Evolutionary conservation across 1,139 yeast genomes (phyloP).

Genomic region (Debaryomyces nepalensis): DNA sequence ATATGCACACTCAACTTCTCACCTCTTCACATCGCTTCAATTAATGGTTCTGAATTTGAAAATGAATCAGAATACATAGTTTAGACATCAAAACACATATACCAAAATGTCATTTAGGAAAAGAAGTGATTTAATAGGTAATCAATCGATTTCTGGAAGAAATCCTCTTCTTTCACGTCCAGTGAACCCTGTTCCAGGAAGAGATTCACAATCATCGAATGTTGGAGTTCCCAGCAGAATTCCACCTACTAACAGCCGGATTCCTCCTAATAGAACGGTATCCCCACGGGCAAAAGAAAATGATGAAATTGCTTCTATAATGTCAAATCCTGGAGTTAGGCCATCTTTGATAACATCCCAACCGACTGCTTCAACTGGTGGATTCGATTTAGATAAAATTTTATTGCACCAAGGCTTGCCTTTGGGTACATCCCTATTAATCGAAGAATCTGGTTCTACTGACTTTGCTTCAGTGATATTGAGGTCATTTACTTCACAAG

Average conservation of each 20-base stretch:
- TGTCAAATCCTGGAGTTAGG: conserved; percentile 61
- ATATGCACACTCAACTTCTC: conserved; percentile 3
- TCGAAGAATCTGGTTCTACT: conserved; percentile 88
- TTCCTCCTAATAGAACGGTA: conserved; percentile 16
- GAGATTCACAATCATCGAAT: conserved; percentile 15
- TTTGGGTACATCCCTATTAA: conserved; percentile 65
- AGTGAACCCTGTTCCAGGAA: conserved; percentile 13
- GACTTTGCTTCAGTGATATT: conserved; percentile 81
- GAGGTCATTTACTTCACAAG: conserved; percentile 78
- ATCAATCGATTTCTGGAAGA: conserved; percentile 26
- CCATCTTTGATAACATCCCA: conserved; percentile 81
- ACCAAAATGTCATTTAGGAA: conserved; percentile 69
- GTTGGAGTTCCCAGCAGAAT: conserved; percentile 9
- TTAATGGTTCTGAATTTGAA: too few species aligned
- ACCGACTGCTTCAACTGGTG: conserved; percentile 79
- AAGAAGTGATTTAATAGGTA: conserved; percentile 63
- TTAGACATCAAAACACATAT: too few species aligned
- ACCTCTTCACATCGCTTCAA: background rate
- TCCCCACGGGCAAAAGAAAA: conserved; percentile 15
- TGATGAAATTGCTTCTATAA: conserved; percentile 17
- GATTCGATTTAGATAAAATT: conserved; percentile 71
- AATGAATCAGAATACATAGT: too few species aligned
- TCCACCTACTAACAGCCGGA: conserved; percentile 11
- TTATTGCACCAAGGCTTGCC: conserved; percentile 88
- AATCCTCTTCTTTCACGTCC: conserved; percentile 19